Percentiles rank a stretch among this genome's conserved stretches.
These are phyloP conservation scores for Mycena maculata DNA, from an alignment of 768 basidiomycete species.

Conservation along the genomic window DNA sequence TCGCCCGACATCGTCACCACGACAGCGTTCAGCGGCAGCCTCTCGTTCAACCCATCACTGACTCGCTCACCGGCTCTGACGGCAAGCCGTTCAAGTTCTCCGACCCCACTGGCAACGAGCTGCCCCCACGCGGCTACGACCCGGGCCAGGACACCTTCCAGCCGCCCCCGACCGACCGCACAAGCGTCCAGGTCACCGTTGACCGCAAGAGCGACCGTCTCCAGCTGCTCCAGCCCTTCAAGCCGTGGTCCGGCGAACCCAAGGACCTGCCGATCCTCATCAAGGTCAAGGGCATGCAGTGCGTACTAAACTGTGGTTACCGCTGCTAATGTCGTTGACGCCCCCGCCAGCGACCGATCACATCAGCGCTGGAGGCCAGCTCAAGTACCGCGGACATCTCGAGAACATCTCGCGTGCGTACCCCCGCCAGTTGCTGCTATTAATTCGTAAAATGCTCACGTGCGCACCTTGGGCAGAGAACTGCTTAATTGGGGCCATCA, in stretches of 20 bases:
- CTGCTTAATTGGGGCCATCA: conserved; percentile 98
- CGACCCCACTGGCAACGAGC: conserved; percentile 90
- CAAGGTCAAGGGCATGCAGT: conserved; percentile 99
- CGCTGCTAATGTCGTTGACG: conserved; percentile 13
- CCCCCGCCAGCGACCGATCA: conserved; percentile 80
- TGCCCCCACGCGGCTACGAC: conserved; percentile 96
- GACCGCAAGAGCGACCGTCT: conserved; percentile 82
- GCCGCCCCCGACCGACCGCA: conserved; percentile 88
- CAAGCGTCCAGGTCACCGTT: conserved; percentile 87
- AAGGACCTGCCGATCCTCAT: conserved; percentile 92
- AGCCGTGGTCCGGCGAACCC: conserved; percentile 94
- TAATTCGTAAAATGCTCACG: background rate
- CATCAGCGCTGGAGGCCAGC: conserved; percentile 98
- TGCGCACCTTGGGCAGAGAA: conserved; percentile 69
- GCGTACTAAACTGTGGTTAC: conserved; percentile 47
- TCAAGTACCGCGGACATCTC: conserved; percentile 99
- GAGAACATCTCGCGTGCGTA: conserved; percentile 94
- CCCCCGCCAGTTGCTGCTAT: background rate
- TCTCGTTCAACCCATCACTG: conserved; percentile 96
- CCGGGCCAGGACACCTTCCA: conserved; percentile 98
- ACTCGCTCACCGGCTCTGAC: conserved; percentile 86
- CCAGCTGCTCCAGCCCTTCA: conserved; percentile 85
- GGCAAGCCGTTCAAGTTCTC: conserved; percentile 98
- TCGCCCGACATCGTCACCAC: conserved; percentile 97
- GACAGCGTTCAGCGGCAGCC: conserved; percentile 92